phyloP scores from a whole-genome alignment of 371 early-diverging fungal species.

The Synchytrium microbalum region DNA sequence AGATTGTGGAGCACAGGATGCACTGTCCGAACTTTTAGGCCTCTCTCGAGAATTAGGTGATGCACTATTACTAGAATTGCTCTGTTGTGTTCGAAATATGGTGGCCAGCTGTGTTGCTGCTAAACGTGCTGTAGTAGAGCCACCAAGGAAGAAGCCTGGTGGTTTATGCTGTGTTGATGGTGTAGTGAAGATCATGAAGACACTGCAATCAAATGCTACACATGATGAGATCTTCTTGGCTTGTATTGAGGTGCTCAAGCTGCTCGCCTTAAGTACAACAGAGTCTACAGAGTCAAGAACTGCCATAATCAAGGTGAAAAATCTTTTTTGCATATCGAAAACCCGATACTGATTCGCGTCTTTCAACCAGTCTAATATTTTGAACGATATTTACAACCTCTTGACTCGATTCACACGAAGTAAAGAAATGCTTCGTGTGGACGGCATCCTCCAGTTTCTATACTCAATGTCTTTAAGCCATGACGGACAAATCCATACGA shows the following conservation, averaged over 20 bases:
- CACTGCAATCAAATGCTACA: slow-evolving; percentile 4
- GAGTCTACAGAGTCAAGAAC: slow-evolving; percentile 5
- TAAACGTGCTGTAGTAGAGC: slow-evolving; percentile 8
- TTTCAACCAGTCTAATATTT: slow-evolving; percentile 7
- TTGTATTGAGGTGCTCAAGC: slow-evolving; percentile 17
- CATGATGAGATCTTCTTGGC: slow-evolving; percentile 8
- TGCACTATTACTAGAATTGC: slow-evolving; percentile 12
- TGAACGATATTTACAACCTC: slow-evolving; percentile 4
- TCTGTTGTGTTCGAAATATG: slow-evolving; percentile 18
- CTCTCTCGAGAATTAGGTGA: slow-evolving; percentile 8
- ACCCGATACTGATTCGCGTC: not conserved
- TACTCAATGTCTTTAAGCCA: slow-evolving; percentile 9
- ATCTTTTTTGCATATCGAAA: not conserved
- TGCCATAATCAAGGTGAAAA: slow-evolving; percentile 17
- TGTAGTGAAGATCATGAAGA: not conserved
- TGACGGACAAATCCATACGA: slow-evolving; percentile 19
- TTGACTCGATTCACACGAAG: slow-evolving; percentile 10
- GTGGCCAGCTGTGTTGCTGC: slow-evolving; percentile 13
- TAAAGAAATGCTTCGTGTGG: slow-evolving; percentile 12
- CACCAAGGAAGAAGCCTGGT: not conserved
- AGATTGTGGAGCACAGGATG: not conserved
- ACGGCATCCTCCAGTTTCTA: slow-evolving; percentile 10
- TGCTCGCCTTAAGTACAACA: slow-evolving; percentile 7
- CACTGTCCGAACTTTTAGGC: not conserved
- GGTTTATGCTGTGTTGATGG: not conserved